These are phyloP conservation scores for Globisporangium barbulae DNA, from an alignment of 352 stramenopile genomes.

Conservation along the genomic window DNA sequence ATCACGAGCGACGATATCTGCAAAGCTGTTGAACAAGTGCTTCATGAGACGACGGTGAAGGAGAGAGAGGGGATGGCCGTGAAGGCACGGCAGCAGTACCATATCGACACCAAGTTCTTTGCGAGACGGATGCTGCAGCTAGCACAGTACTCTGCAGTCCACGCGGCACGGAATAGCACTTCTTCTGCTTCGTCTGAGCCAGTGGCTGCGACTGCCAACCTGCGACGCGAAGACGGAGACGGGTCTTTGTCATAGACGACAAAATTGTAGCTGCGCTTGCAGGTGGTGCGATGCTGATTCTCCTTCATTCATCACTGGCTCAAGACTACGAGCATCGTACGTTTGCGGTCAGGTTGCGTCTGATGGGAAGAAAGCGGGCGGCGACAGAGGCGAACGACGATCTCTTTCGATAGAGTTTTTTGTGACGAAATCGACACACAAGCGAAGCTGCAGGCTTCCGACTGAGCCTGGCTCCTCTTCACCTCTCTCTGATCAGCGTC, in stretches of 20 bases:
- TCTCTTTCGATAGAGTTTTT: too few relatives aligned
- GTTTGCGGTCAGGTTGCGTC: too few relatives aligned
- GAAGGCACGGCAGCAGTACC: conserved; percentile 35
- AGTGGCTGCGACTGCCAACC: not conserved
- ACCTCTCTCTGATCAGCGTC: not conserved
- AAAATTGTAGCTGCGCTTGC: not conserved
- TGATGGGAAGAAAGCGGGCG: too few relatives aligned
- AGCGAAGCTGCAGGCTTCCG: not conserved
- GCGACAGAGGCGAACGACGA: too few relatives aligned
- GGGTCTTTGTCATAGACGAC: not conserved
- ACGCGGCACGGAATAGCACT: not conserved
- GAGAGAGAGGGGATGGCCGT: conserved; percentile 28
- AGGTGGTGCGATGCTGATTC: not conserved
- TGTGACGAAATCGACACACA: not conserved
- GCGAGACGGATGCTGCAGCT: conserved; percentile 31
- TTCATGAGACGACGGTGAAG: conserved; percentile 22
- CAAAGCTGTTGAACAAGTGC: conserved; percentile 29
- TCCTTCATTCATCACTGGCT: too few relatives aligned
- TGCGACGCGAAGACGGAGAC: not conserved
- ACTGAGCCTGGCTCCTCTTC: not conserved
- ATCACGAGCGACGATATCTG: conserved; percentile 33
- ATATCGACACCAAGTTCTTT: conserved; percentile 51
- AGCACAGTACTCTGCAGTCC: not conserved
- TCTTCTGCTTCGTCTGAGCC: not conserved
- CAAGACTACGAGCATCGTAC: too few relatives aligned